Evolutionary conservation across 208 protist genomes (phyloP).

Genomic region (Wallacemonas sp.): DNA sequence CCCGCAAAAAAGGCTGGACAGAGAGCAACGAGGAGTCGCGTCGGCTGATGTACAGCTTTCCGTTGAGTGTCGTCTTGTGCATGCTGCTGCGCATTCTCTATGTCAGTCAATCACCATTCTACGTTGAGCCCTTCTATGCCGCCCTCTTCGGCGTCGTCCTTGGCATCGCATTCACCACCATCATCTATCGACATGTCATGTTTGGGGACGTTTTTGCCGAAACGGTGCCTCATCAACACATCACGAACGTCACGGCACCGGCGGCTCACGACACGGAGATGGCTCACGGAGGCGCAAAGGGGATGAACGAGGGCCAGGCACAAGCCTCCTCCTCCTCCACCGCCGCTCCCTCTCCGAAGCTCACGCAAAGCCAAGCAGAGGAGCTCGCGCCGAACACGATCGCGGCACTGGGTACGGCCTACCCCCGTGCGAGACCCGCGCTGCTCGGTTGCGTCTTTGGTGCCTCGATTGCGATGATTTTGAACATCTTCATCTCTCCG

Average conservation of each 20-base stretch:
- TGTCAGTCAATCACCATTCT: slow-evolving; percentile 54
- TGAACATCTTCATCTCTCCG: slow-evolving; percentile 61
- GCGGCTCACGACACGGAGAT: slow-evolving; percentile 3
- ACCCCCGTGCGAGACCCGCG: slow-evolving; percentile 26
- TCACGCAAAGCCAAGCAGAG: slow-evolving; percentile 28
- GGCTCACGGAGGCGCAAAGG: not conserved
- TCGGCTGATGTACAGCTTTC: slow-evolving; percentile 55
- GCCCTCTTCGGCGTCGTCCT: slow-evolving; percentile 60
- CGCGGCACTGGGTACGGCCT: slow-evolving; percentile 40
- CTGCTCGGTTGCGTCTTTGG: slow-evolving; percentile 58
- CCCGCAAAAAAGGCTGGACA: slow-evolving; percentile 16
- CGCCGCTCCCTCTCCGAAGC: slow-evolving; percentile 9
- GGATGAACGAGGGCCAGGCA: not conserved
- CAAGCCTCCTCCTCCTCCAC: not conserved
- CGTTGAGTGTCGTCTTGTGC: slow-evolving; percentile 57
- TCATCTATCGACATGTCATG: slow-evolving; percentile 71
- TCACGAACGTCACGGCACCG: no score
- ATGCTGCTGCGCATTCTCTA: slow-evolving; percentile 78
- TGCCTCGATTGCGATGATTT: slow-evolving; percentile 25
- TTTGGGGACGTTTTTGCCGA: slow-evolving; percentile 41
- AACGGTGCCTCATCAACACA: slow-evolving; percentile 11
- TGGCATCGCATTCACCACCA: slow-evolving; percentile 52
- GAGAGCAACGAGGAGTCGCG: slow-evolving; percentile 54
- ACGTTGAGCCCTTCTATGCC: slow-evolving; percentile 55
- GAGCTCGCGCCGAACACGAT: slow-evolving; percentile 33